Evolutionary conservation across 768 basidiomycete genomes (phyloP), one percentile per base, ranked within the genome.

Genomic region (Chalciporus chontae): DNA sequence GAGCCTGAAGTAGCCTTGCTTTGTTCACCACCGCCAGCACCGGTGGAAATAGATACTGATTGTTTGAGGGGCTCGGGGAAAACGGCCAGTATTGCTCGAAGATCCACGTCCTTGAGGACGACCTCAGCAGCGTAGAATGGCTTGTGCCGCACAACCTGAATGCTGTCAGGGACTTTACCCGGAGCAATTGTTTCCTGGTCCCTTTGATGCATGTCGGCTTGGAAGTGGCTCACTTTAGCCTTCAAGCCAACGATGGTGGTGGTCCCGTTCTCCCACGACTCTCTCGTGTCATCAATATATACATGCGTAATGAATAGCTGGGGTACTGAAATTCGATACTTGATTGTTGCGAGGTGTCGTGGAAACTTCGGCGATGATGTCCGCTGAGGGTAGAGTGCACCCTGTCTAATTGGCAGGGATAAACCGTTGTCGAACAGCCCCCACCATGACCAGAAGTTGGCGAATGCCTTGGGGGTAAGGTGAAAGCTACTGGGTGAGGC

Each of bases 371-470:
- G 90, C 0, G 91, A 87, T 11, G 84, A 75, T 1, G 77, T 77
- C 23, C 84, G 81, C 38, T 75, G 73, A 2, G 85, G 84, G 69
- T 87, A 93, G 41, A 87, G 83, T 11, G 74, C 77, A n/a, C 94
- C 94, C 61, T 94, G 90, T 8, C 92, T 84, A 40, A 94, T 87
- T 1, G 93, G 93, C 8, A 95, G 73, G 1, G 89, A 84, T 51
- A 91, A 71, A 9, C 76, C 76, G 45, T 82, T 75, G 60, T 94
- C 86, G 60, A 97, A 98, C 4, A 94, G 72, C 34, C 76, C 74
- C 80, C 90, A 94, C 94, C 94, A 96, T 1, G 85, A 78, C 80
- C 87, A 90, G 70, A 98, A 98, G 66, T 93, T 90, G 2, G 89
- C 76, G 59, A 92, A 93, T 3, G 82, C 75, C 56, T 86, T 84